These are phyloP conservation scores for Pichia paraexigua DNA, from an alignment of 805 yeast genomes.

Conservation along the genomic window DNA sequence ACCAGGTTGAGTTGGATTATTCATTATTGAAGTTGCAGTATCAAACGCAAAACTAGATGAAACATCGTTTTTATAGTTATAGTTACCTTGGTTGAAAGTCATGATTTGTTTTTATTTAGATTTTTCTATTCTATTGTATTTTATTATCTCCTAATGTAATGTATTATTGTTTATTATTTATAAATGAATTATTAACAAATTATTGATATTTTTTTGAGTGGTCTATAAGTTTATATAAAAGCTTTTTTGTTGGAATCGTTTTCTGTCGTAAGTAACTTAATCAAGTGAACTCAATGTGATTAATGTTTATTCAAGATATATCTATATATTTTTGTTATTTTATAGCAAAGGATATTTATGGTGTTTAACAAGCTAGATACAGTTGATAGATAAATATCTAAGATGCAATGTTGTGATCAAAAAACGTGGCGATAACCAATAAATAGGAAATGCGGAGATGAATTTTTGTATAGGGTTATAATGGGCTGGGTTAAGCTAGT, in stretches of 20 bases:
- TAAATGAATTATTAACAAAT: neutral
- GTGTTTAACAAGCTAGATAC: neutral
- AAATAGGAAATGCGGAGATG: neutral
- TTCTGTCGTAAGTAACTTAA: neutral
- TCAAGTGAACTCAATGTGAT: neutral
- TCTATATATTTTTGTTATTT: neutral
- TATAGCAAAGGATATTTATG: neutral
- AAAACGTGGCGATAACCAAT: neutral
- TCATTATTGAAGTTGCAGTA: conserved; percentile 5
- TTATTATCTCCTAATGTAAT: neutral
- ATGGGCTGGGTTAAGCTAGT: neutral
- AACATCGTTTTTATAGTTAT: neutral
- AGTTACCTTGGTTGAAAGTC: conserved; percentile 3
- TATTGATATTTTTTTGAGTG: neutral
- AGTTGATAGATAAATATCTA: neutral
- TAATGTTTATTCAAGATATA: too few species aligned
- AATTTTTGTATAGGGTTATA: neutral
- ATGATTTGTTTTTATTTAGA: neutral
- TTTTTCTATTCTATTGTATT: neutral
- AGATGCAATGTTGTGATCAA: neutral
- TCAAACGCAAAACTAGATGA: conserved; percentile 3
- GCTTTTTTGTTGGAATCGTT: neutral
- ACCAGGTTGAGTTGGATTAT: conserved; percentile 1
- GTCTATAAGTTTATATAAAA: neutral
- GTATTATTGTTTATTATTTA: too few species aligned